Percentiles rank a stretch among this genome's conserved stretches.
These are phyloP conservation scores for Hippophae gyantsensis DNA, from an alignment of 306 rosid genomes.

Conservation along the genomic window DNA sequence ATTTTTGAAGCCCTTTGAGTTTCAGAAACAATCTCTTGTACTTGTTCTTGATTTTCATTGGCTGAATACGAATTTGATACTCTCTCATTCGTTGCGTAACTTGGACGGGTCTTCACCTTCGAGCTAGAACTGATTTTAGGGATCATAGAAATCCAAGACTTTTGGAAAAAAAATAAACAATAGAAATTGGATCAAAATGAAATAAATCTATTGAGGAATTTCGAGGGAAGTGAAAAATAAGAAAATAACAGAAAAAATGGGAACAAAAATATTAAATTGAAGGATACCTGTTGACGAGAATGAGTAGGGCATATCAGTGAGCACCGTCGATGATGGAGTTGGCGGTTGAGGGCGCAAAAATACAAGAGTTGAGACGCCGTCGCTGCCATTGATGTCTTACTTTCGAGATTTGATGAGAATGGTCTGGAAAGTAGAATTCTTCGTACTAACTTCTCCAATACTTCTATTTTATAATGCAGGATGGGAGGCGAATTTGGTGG, in stretches of 20 bases:
- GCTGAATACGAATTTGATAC: constrained; percentile 8
- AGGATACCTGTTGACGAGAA: constrained; percentile 37
- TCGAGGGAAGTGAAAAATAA: constrained; percentile 17
- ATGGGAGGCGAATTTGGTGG: too few relatives aligned
- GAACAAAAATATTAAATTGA: neutral
- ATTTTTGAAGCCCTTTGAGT: constrained; percentile 53
- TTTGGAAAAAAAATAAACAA: constrained; percentile 26
- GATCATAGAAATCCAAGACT: constrained; percentile 41
- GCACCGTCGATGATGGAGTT: constrained; percentile 22
- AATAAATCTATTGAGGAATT: constrained; percentile 8
- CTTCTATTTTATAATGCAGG: too few relatives aligned
- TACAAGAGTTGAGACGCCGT: constrained; percentile 44
- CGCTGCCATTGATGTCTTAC: constrained; percentile 14
- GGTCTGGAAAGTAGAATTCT: neutral
- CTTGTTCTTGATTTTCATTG: constrained; percentile 18
- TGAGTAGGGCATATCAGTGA: constrained; percentile 24
- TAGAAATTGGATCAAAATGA: too few relatives aligned
- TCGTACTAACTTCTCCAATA: too few relatives aligned
- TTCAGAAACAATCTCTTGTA: constrained; percentile 22
- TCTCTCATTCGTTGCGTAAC: constrained; percentile 35
- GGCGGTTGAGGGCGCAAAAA: constrained; percentile 44
- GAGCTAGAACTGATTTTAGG: constrained; percentile 44
- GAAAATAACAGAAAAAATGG: neutral
- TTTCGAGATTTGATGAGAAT: neutral
- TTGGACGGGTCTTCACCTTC: constrained; percentile 29